Evolutionary conservation across 306 rosid genomes (phyloP).

Genomic region (Cucurbita pepo): DNA sequence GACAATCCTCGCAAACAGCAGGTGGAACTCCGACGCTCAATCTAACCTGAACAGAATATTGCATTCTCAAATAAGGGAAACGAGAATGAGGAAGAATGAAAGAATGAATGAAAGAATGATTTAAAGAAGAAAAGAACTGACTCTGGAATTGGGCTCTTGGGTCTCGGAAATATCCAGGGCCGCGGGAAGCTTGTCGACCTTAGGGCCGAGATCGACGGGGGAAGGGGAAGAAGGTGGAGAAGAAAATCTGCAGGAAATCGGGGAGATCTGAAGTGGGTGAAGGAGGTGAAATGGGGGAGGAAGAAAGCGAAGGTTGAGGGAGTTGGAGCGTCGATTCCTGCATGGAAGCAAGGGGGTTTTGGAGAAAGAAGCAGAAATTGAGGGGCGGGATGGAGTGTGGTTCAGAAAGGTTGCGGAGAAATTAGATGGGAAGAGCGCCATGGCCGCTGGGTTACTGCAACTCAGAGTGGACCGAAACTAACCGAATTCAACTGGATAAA

Average conservation of each 20-base stretch:
- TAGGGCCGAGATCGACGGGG: slow-evolving; percentile 19
- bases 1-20: slow-evolving; percentile 68
- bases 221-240: slow-evolving; percentile 33
- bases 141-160: slow-evolving; percentile 55
- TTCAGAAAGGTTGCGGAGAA: slow-evolving; percentile 21
- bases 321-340: slow-evolving; percentile 5
- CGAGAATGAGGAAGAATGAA: not conserved
- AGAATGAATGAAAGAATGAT: too few relatives aligned
- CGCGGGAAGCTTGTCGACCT: slow-evolving; percentile 48
- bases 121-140: slow-evolving; percentile 7
- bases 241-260: slow-evolving; percentile 15
- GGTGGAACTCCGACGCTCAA: slow-evolving; percentile 71
- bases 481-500: not conserved
- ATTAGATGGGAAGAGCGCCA: slow-evolving; percentile 47
- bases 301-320: slow-evolving; percentile 13
- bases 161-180: slow-evolving; percentile 45
- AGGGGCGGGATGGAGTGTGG: slow-evolving; percentile 14
- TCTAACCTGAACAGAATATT: slow-evolving; percentile 39
- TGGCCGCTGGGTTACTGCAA: not conserved
- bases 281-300: slow-evolving; percentile 21
- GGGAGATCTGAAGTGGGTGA: slow-evolving; percentile 11
- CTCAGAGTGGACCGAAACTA: not conserved
- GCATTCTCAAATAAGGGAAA: not conserved
- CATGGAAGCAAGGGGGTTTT: slow-evolving; percentile 1
- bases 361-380: slow-evolving; percentile 3